phyloP scores from a whole-genome alignment of 495 filamentous ascomycete genomes.

The Hypoxylon intermedium region DNA sequence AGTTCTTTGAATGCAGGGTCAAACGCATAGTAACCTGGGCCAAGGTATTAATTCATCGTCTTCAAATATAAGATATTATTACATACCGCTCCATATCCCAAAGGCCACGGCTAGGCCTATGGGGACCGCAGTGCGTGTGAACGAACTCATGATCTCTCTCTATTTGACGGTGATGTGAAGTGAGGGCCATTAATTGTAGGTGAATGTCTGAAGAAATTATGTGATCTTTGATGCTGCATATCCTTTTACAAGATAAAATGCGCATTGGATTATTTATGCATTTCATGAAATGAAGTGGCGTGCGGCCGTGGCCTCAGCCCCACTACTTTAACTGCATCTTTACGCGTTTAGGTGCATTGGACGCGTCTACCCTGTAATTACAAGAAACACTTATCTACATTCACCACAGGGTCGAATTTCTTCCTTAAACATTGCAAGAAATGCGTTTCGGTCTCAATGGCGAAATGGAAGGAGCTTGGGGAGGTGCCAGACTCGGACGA shows the following conservation, averaged over 20 bases:
- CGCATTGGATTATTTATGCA: neutral
- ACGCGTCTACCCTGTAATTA: constrained; percentile 20
- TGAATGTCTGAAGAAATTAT: no score
- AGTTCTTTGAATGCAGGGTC: constrained; percentile 48
- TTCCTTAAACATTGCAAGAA: constrained; percentile 14
- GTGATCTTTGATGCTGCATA: no score
- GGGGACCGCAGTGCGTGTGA: constrained; percentile 32
- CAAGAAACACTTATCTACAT: constrained; percentile 23
- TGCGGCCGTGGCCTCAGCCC: neutral
- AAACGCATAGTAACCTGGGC: constrained; percentile 55
- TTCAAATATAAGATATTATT: neutral
- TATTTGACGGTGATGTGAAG: no score
- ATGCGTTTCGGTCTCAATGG: constrained; percentile 51
- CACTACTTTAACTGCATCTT: constrained; percentile 11
- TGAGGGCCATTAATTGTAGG: no score
- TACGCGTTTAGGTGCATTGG: constrained; percentile 36
- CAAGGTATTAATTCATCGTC: constrained; percentile 10
- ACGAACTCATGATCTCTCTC: constrained; percentile 42
- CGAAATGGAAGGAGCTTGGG: constrained; percentile 63
- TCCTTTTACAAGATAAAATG: no score
- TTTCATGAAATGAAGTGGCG: constrained; percentile 3
- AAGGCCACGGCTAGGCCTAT: constrained; percentile 38
- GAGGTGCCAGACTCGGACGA: constrained; percentile 66
- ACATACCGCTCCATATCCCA: constrained; percentile 46
- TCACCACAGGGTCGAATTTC: constrained; percentile 32